Percentiles rank a stretch among this genome's conserved stretches.
These are phyloP conservation scores for Leucosporidium scottii DNA, from an alignment of 768 basidiomycete genomes.

Conservation along the genomic window DNA sequence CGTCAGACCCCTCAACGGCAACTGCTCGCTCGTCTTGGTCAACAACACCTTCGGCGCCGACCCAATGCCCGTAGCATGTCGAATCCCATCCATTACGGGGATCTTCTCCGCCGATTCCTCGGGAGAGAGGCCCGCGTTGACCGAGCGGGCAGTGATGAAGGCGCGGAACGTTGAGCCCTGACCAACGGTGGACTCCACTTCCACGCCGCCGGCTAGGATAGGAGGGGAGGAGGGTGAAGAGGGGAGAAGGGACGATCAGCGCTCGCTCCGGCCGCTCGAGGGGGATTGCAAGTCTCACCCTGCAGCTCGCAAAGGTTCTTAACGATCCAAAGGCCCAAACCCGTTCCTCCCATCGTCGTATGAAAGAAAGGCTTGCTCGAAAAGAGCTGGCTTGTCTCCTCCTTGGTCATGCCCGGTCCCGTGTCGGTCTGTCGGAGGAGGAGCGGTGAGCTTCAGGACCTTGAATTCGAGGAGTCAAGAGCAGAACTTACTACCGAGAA, in stretches of 20 bases:
- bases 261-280: no score
- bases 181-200: background rate
- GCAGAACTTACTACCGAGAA: conserved; percentile 32
- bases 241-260: background rate
- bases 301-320: conserved; percentile 7
- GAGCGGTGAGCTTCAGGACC: no score
- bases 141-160: background rate
- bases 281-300: no score
- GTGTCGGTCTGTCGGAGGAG: conserved; percentile 25
- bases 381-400: conserved; percentile 40
- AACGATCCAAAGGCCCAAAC: conserved; percentile 41
- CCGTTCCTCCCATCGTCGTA: conserved; percentile 41
- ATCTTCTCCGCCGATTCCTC: background rate
- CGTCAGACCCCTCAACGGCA: background rate
- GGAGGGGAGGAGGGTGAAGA: background rate
- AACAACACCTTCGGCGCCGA: background rate
- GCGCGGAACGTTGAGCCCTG: background rate
- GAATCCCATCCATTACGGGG: background rate
- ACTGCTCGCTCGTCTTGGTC: background rate
- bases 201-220: background rate
- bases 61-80: background rate
- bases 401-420: conserved; percentile 40
- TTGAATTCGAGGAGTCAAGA: no score
- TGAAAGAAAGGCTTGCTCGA: conserved; percentile 39
- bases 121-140: background rate